Conservation (phyloP, 2,329 filamentous ascomycete genomes). For the Colletotrichum echinochloae region DNA sequence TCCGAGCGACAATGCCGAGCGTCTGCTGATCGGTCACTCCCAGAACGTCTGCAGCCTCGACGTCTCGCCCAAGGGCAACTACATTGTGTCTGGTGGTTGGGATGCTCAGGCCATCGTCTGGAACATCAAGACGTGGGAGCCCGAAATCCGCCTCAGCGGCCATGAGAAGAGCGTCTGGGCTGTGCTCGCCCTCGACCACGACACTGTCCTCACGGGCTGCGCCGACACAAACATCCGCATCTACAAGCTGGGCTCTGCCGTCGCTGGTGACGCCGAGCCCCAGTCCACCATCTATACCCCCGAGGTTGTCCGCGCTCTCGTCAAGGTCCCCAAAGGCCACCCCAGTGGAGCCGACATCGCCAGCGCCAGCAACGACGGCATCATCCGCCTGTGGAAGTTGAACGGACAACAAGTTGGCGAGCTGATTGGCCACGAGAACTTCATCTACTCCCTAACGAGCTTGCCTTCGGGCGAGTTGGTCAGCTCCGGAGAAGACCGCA, state of each 20-base stretch:
- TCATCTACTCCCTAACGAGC: slow-evolving; percentile 87
- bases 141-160: slow-evolving; percentile 74
- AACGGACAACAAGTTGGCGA: slow-evolving; percentile 81
- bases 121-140: slow-evolving; percentile 88
- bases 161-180: slow-evolving; percentile 88
- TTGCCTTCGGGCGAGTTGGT: slow-evolving; percentile 88
- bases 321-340: slow-evolving; percentile 80
- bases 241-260: slow-evolving; percentile 76
- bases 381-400: slow-evolving; percentile 88
- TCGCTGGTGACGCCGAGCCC: slow-evolving; percentile 65
- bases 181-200: slow-evolving; percentile 84
- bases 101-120: slow-evolving; percentile 90
- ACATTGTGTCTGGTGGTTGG: slow-evolving; percentile 93
- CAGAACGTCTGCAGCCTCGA: slow-evolving; percentile 91
- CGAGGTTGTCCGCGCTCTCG: slow-evolving; percentile 90
- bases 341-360: slow-evolving; percentile 91
- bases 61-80: slow-evolving; percentile 76
- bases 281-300: slow-evolving; percentile 71
- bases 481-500: slow-evolving; percentile 94
- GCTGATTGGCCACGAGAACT: slow-evolving; percentile 90
- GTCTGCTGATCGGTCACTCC: slow-evolving; percentile 85
- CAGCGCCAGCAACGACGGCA: slow-evolving; percentile 91
- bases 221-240: slow-evolving; percentile 91
- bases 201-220: slow-evolving; percentile 88
- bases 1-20: slow-evolving; percentile 82